A percentile compares a stretch with the other conserved stretches of the same genome.
Evolutionary conservation across 1,139 yeast genomes (phyloP).

Genomic region (Debaryomyces fabryi): DNA sequence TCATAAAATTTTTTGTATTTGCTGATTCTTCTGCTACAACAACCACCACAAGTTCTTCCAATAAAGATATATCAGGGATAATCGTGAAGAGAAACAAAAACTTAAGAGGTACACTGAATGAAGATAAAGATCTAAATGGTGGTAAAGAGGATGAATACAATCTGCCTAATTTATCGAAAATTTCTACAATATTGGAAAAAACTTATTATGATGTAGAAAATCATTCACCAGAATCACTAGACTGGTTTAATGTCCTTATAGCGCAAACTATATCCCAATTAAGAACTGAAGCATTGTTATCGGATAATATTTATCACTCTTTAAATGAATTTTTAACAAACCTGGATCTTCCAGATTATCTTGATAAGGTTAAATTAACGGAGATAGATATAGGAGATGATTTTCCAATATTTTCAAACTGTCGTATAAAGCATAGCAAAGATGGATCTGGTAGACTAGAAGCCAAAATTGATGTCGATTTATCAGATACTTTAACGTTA

Average conservation of each 20-base stretch:
- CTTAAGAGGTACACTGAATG: slow-evolving; percentile 10
- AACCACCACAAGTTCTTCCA: slow-evolving; percentile 33
- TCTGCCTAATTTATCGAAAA: slow-evolving; percentile 17
- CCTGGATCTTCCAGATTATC: slow-evolving; percentile 71
- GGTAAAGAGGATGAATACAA: slow-evolving; percentile 22
- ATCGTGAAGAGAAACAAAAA: slow-evolving; percentile 37
- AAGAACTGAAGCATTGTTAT: slow-evolving; percentile 79
- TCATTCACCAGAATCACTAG: slow-evolving; percentile 87
- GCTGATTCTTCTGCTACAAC: slow-evolving; percentile 61
- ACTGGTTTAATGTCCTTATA: slow-evolving; percentile 93
- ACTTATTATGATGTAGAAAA: slow-evolving; percentile 89
- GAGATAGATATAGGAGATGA: slow-evolving; percentile 95
- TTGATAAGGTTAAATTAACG: slow-evolving; percentile 76
- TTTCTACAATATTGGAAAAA: slow-evolving; percentile 69
- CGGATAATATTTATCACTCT: slow-evolving; percentile 82
- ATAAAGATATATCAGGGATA: slow-evolving; percentile 39
- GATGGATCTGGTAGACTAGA: slow-evolving; percentile 62
- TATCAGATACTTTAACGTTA: slow-evolving; percentile 84
- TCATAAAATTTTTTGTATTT: slow-evolving; percentile 86
- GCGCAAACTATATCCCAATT: slow-evolving; percentile 90
- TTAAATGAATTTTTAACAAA: slow-evolving; percentile 57
- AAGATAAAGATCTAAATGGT: slow-evolving; percentile 24
- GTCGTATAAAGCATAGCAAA: slow-evolving; percentile 70
- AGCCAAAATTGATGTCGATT: slow-evolving; percentile 91
- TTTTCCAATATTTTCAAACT: slow-evolving; percentile 92